A percentile compares a stretch with the other conserved stretches of the same genome.
phyloP scores from a whole-genome alignment of 2,329 filamentous ascomycete genomes.

The Trichoderma sp. region DNA sequence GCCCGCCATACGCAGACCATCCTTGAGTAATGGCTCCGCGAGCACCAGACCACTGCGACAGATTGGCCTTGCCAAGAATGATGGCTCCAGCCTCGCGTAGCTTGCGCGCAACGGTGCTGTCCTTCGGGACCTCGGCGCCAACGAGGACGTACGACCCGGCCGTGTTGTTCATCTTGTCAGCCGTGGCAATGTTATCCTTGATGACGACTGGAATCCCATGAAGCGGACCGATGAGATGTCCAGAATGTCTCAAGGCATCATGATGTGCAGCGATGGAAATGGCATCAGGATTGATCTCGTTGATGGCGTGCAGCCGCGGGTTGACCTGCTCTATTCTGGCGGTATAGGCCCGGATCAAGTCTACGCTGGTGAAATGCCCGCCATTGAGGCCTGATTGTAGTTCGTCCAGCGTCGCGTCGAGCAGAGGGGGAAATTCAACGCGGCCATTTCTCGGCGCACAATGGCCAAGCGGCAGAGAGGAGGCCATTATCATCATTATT shows the following conservation, averaged over 20 bases:
- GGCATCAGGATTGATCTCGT: conserved; percentile 38
- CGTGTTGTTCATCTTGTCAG: conserved; percentile 53
- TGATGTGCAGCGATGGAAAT: conserved; percentile 28
- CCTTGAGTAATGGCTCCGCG: conserved; percentile 53
- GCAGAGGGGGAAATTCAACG: not conserved
- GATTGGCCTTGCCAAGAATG: conserved; percentile 63
- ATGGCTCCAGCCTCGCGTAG: conserved; percentile 60
- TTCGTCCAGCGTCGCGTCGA: conserved; percentile 21
- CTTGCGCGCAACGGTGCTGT: conserved; percentile 58
- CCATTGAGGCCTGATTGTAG: conserved; percentile 23
- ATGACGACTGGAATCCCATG: conserved; percentile 62
- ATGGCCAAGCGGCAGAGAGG: not conserved
- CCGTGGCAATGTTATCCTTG: conserved; percentile 62
- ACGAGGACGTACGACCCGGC: conserved; percentile 58
- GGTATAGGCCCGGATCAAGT: conserved; percentile 34
- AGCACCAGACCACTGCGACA: conserved; percentile 62
- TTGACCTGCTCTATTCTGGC: conserved; percentile 34
- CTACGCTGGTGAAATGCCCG: conserved; percentile 35
- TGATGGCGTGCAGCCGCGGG: conserved; percentile 24
- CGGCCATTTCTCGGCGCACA: not conserved
- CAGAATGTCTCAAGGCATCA: conserved; percentile 11
- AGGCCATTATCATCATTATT: not conserved
- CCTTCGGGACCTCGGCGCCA: conserved; percentile 51
- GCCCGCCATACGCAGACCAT: conserved; percentile 62
- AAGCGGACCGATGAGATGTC: conserved; percentile 37